Base-by-base conservation (phyloP, 2,329 filamentous ascomycete species). In the Pleoardoris graminearum region DNA sequence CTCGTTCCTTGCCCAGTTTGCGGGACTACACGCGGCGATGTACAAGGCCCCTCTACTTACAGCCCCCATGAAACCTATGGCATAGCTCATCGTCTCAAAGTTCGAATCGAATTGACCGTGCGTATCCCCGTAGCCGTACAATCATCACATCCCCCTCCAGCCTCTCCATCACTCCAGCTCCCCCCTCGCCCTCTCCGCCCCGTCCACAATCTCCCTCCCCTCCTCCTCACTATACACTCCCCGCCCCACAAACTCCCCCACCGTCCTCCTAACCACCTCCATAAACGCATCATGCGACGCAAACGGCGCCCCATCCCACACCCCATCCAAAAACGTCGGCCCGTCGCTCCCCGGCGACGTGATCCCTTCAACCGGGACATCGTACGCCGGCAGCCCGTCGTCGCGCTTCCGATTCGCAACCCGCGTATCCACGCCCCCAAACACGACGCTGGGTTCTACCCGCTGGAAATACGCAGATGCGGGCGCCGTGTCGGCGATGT, bases 261-360 rank as follows among this genome's bases (percentile, higher is more conserved):
- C 46, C 21, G 25, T 39, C 5, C 21, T 21, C 4, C 17, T 35
- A 17, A 57, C 54, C 14, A 17, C 33, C 29, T 53, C 16, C 10
- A 59, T 37, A 44, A 59, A 59, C 12, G 32, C 49, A 4, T 22
- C 43, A 30, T 57, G 54, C 12, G 49, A 44, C 12, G 29, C 41
- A 50, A 59, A 59, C 2, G 57, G 57, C 27, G 57, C 57, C 19
- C 32, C 33, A 41, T 59, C 57, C 57, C 57, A 59, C 5, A 59
- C 17, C 36, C 57, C 29, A 38, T 59, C 57, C 21, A 59, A 36
- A 19, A 59, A 57, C 14, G 54, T 55, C 17, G 38, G 51, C 6
- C 57, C 54, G 50, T 59, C 57, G 7, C 23, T 46, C 4, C 57
- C 54, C 10, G 51, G 54, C 17, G 51, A 50, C 8, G 41, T 12